Conservation (phyloP, 75 land plant genomes). For the Chamaecyparis obtusa region DNA sequence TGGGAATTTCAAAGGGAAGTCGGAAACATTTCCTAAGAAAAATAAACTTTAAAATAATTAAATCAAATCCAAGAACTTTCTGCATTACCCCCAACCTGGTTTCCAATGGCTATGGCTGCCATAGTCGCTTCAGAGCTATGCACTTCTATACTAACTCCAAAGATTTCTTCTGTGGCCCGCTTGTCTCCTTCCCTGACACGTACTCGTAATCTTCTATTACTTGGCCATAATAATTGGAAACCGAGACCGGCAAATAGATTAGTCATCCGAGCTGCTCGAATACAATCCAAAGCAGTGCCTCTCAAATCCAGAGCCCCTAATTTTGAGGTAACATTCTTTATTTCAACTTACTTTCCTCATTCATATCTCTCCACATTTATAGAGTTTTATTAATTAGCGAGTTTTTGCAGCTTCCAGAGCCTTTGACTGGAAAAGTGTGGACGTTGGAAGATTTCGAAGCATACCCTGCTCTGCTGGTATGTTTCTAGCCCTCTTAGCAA, state of each 20-base stretch:
- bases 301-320: slow-evolving; percentile 8
- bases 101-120: background rate
- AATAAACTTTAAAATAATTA: too few relatives aligned
- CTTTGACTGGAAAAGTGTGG: slow-evolving; percentile 80
- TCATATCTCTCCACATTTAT: background rate
- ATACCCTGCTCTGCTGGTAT: slow-evolving; percentile 71
- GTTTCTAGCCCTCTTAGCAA: too few relatives aligned
- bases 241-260: background rate
- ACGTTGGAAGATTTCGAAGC: slow-evolving; percentile 75
- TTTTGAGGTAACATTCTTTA: slow-evolving; percentile 1
- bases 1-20: too few relatives aligned
- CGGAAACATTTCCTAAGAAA: too few relatives aligned
- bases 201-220: background rate
- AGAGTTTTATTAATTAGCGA: background rate
- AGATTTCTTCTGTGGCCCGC: background rate
- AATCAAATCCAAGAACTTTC: too few relatives aligned
- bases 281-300: slow-evolving; percentile 3
- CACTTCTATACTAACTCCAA: background rate
- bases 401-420: slow-evolving; percentile 65
- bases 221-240: background rate
- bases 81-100: background rate
- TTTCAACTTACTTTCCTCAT: background rate
- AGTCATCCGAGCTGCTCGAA: slow-evolving; percentile 7
- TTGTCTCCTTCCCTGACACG: background rate
- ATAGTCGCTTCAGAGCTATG: background rate